Conservation (phyloP, 129 eudicot species). For the Erigeron canadensis region DNA sequence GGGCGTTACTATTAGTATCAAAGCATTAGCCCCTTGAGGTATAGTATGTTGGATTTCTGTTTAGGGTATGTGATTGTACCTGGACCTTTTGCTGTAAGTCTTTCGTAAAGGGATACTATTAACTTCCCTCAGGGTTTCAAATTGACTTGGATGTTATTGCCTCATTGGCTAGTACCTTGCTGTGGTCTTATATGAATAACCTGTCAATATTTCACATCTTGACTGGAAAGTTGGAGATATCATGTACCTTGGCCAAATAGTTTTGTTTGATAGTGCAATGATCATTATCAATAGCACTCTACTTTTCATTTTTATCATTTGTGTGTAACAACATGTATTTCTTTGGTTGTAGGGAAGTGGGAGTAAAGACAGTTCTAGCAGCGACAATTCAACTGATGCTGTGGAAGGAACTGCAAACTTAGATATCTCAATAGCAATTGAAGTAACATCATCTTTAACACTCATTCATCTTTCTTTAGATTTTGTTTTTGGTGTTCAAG, state of each 20-base stretch:
- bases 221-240: too few relatives aligned
- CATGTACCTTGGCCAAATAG: neutral
- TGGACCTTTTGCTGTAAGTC: too few relatives aligned
- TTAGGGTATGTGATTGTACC: neutral
- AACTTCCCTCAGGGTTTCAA: constrained; percentile 1
- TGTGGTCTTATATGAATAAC: too few relatives aligned
- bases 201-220: neutral
- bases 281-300: constrained; percentile 6
- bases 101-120: neutral
- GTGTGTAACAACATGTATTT: constrained; percentile 8
- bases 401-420: constrained; percentile 22
- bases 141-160: constrained; percentile 9
- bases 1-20: neutral
- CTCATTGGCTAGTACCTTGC: neutral
- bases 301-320: neutral
- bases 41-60: neutral
- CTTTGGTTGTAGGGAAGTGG: constrained; percentile 45
- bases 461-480: constrained; percentile 11
- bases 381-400: constrained; percentile 28
- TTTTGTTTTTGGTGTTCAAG: neutral
- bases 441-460: constrained; percentile 32
- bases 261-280: neutral
- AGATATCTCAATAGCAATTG: constrained; percentile 25
- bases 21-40: neutral
- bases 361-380: constrained; percentile 16